These are phyloP conservation scores for Fusarium liriodendri DNA, from an alignment of 2,329 filamentous ascomycete species.

Conservation along the genomic window DNA sequence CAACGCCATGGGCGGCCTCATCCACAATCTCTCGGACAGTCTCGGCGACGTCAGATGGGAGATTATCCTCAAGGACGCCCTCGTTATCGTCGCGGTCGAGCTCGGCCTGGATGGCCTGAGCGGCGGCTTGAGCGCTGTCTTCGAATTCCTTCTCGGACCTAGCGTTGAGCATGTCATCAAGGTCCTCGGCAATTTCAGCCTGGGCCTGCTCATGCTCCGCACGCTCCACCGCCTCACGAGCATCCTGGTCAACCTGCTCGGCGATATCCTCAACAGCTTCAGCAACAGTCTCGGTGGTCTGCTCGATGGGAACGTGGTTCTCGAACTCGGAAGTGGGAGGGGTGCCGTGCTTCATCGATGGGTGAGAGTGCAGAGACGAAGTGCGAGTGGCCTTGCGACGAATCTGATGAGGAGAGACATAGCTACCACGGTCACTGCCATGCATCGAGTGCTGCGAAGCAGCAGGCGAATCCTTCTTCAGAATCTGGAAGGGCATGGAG, in stretches of 20 bases:
- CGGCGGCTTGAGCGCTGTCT: constrained; percentile 58
- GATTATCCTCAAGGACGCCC: constrained; percentile 63
- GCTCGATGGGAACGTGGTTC: constrained; percentile 53
- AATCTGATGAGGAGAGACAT: constrained; percentile 58
- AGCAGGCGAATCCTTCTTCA: constrained; percentile 62
- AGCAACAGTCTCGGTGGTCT: constrained; percentile 77
- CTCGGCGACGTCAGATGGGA: constrained; percentile 54
- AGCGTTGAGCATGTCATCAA: constrained; percentile 61
- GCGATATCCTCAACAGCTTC: constrained; percentile 77
- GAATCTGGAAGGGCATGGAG: constrained; percentile 57
- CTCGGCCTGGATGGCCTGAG: constrained; percentile 63
- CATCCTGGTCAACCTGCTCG: constrained; percentile 61
- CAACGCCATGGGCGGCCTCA: constrained; percentile 67
- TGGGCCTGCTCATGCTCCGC: constrained; percentile 62
- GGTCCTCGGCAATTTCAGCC: constrained; percentile 58
- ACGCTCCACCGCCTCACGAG: constrained; percentile 73
- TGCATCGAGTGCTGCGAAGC: constrained; percentile 48
- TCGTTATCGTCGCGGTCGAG: constrained; percentile 66
- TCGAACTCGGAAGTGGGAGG: constrained; percentile 48
- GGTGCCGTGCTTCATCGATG: constrained; percentile 43
- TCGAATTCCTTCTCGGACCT: constrained; percentile 67
- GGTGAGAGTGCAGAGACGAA: constrained; percentile 47
- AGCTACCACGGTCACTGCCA: constrained; percentile 56
- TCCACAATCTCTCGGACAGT: constrained; percentile 52
- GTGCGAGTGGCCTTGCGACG: constrained; percentile 52